A percentile compares a stretch with the other conserved stretches of the same genome.
phyloP scores from a whole-genome alignment of 2,329 filamentous ascomycete species.

The Aspergillus puulaauensis region DNA sequence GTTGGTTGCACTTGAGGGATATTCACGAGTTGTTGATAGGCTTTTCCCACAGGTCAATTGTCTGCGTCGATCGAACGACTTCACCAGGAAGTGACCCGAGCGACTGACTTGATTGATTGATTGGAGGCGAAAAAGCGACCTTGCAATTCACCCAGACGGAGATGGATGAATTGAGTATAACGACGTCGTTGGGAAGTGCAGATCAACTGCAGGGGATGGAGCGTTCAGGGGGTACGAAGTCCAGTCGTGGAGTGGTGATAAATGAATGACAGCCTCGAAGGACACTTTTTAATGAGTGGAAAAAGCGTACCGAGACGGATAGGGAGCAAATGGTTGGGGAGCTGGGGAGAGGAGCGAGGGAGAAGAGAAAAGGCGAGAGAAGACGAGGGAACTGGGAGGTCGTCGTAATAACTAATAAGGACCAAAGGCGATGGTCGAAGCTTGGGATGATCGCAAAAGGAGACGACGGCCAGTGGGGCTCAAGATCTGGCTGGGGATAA shows the following conservation, averaged over 20 bases:
- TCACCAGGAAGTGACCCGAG: conserved; percentile 36
- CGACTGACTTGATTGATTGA: conserved; percentile 13
- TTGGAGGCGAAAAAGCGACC: conserved; percentile 1
- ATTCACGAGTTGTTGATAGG: conserved; percentile 12
- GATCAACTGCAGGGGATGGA: conserved; percentile 32
- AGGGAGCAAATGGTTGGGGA: conserved; percentile 12
- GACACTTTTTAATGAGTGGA: conserved; percentile 32
- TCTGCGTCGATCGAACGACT: conserved; percentile 25
- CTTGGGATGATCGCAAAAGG: conserved; percentile 15
- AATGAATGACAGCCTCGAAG: conserved; percentile 35
- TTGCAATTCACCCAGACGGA: conserved; percentile 3
- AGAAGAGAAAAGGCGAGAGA: conserved; percentile 13
- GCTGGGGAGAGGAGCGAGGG: conserved; percentile 11
- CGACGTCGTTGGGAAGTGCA: conserved; percentile 23
- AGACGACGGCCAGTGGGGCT: conserved; percentile 9
- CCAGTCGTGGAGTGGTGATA: conserved; percentile 16
- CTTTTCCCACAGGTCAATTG: conserved; percentile 34
- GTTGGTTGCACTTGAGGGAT: conserved; percentile 4
- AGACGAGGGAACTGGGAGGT: conserved; percentile 11
- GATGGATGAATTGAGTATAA: conserved; percentile 6
- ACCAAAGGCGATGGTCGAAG: conserved; percentile 16
- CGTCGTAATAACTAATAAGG: conserved; percentile 5
- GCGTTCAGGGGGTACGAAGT: conserved; percentile 13
- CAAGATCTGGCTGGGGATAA: conserved; percentile 10
- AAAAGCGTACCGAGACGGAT: conserved; percentile 24